Evolutionary conservation across 1,139 yeast species (phyloP), one percentile per base, ranked within the genome.

Genomic region (Kodamaea anthophila): DNA sequence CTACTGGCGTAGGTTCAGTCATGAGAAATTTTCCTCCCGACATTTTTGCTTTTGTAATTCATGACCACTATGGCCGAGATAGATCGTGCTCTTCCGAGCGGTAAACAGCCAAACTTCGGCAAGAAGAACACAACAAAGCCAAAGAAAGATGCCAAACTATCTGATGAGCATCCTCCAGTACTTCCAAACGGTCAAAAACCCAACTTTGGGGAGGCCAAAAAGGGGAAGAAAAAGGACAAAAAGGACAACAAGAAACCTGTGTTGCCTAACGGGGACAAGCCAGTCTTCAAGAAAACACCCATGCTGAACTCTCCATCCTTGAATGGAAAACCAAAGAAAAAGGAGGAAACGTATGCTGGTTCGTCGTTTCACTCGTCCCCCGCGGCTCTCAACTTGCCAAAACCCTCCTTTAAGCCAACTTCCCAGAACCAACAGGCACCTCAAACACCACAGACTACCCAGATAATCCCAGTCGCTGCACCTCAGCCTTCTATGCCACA

Each of bases 321-420:
- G 13, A 29, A 18, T 15, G 13, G 13, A 11, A 24, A 24, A n/a
- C 21, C 21, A 5, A 41, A 43, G 21, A 44, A 41, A 29, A 34
- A 37, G 15, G 65, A 51, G 42, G 63, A 60, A 21, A 60, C 60
- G 19, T 73, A 71, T 49, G 79, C 79, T 31, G 79, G 79, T 11
- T 67, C 77, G 23, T 68, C 77, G 23, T 73, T 73, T 45, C 74
- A 69, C 48, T 66, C 74, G 13, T 70, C 77, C 12, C 79, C 79
- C 1, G 73, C 72, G 24, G 77, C 78, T 4, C 53, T 71, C 39
- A 67, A 70, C 21, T 60, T 73, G 38, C 78, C 78, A 18, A 73
- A 71, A 41, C 79, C 79, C 5, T 61, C 74, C 4, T 73, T 73
- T 44, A 59, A 54, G 38, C 51, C 62, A 9, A 60, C 61, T 3